These are phyloP conservation scores for Acrodontium crateriforme DNA, from an alignment of 2,329 filamentous ascomycete genomes.

Conservation along the genomic window DNA sequence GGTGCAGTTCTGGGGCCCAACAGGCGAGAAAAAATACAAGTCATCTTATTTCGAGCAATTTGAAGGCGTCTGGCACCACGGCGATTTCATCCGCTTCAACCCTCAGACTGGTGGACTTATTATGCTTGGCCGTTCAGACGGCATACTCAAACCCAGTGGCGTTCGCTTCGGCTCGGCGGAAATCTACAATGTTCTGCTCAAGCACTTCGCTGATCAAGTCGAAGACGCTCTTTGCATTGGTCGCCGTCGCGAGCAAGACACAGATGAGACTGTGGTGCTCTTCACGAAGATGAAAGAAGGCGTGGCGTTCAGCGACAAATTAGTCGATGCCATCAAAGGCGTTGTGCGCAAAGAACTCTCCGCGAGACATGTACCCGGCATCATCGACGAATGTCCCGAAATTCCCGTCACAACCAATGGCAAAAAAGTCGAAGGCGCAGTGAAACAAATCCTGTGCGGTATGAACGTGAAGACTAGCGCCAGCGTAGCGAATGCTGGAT, in stretches of 20 bases:
- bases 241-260: constrained; percentile 53
- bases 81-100: constrained; percentile 72
- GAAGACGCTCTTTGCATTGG: constrained; percentile 84
- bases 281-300: constrained; percentile 66
- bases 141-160: constrained; percentile 81
- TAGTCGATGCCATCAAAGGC: constrained; percentile 51
- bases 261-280: constrained; percentile 74
- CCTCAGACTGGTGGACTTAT: constrained; percentile 60
- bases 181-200: constrained; percentile 87
- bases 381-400: constrained; percentile 70
- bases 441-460: constrained; percentile 90
- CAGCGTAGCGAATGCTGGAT: constrained; percentile 82
- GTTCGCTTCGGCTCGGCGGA: constrained; percentile 88
- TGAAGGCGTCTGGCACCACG: constrained; percentile 72
- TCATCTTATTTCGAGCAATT: constrained; percentile 84
- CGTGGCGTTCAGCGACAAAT: constrained; percentile 41
- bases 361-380: constrained; percentile 72
- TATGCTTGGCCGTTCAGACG: constrained; percentile 88
- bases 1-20: constrained; percentile 69
- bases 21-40: constrained; percentile 62
- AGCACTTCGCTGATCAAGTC: constrained; percentile 64
- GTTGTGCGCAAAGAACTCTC: constrained; percentile 66
- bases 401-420: constrained; percentile 89
- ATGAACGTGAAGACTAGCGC: constrained; percentile 77
- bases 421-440: constrained; percentile 95